Conservation (phyloP, 805 yeast species). For the Lipomyces chichibuensis region DNA sequence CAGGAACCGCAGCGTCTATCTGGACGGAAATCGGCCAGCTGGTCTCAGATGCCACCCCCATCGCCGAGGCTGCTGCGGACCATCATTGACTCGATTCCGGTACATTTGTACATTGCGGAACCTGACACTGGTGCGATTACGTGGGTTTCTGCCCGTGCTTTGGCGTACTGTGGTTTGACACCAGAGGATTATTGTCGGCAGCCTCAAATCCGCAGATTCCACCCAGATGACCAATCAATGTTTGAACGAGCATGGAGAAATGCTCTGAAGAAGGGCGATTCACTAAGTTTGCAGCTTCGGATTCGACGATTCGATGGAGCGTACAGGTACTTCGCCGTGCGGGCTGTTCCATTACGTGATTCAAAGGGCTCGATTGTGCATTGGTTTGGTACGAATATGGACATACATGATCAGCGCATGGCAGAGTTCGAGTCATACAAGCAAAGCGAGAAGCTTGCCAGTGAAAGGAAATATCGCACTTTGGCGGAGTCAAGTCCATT, state of each 20-base stretch:
- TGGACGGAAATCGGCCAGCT: slow-evolving; percentile 1
- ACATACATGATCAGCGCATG: slow-evolving; percentile 42
- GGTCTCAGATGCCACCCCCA: slow-evolving; percentile 19
- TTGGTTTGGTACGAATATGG: slow-evolving; percentile 45
- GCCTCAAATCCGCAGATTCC: slow-evolving; percentile 35
- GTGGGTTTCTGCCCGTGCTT: slow-evolving; percentile 43
- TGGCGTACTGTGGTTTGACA: slow-evolving; percentile 42
- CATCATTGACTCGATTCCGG: slow-evolving; percentile 44
- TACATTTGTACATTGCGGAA: slow-evolving; percentile 43
- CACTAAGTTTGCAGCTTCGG: slow-evolving; percentile 39
- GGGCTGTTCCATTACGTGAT: slow-evolving; percentile 42
- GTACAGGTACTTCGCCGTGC: slow-evolving; percentile 40
- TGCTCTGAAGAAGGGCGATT: slow-evolving; percentile 40
- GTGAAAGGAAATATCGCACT: slow-evolving; percentile 42
- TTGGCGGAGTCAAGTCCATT: slow-evolving; percentile 44
- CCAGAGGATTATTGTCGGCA: slow-evolving; percentile 37
- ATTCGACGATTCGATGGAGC: slow-evolving; percentile 43
- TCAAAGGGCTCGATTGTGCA: slow-evolving; percentile 41
- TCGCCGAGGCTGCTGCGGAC: slow-evolving; percentile 37
- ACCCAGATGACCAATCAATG: slow-evolving; percentile 40
- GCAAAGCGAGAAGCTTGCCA: slow-evolving; percentile 40
- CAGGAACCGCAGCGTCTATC: slow-evolving; percentile 26
- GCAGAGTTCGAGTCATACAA: slow-evolving; percentile 41
- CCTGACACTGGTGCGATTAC: slow-evolving; percentile 40
- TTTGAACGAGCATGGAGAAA: slow-evolving; percentile 39